phyloP scores from a whole-genome alignment of 2,329 filamentous ascomycete species.

The Microdochium bolleyi region DNA sequence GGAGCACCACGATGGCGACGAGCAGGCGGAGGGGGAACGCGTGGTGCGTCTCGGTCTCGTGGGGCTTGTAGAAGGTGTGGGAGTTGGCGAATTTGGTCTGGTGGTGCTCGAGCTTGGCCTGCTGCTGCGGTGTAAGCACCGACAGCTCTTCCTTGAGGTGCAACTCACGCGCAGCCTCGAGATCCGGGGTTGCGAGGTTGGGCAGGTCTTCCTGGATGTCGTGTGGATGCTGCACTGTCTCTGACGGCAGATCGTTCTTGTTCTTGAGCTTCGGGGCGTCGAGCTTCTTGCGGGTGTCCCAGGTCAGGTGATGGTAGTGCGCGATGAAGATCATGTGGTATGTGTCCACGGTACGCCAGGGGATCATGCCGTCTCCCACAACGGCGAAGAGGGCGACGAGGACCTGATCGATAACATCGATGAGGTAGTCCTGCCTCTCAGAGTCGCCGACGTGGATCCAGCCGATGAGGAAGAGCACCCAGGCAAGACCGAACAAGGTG shows the following conservation, averaged over 20 bases:
- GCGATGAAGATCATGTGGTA: conserved; percentile 83
- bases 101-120: conserved; percentile 65
- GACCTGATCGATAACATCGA: conserved; percentile 64
- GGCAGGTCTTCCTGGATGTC: conserved; percentile 27
- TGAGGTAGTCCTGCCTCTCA: conserved; percentile 58
- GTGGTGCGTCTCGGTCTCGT: conserved; percentile 75
- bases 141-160: conserved; percentile 43
- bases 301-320: conserved; percentile 59
- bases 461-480: conserved; percentile 86
- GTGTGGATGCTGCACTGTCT: conserved; percentile 26
- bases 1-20: conserved; percentile 67
- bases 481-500: conserved; percentile 76
- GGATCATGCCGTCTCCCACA: conserved; percentile 62
- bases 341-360: conserved; percentile 73
- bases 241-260: conserved; percentile 57
- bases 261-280: conserved; percentile 55
- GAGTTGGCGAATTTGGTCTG: conserved; percentile 73
- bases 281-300: conserved; percentile 55
- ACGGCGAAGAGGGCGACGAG: conserved; percentile 64
- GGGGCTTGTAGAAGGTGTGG: conserved; percentile 83
- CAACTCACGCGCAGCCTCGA: conserved; percentile 29
- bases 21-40: conserved; percentile 71
- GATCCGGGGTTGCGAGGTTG: conserved; percentile 19
- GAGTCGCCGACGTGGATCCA: conserved; percentile 70
- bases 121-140: conserved; percentile 58